These are phyloP conservation scores for Boletus eberwhitei DNA, from an alignment of 768 basidiomycete species.

Conservation along the genomic window DNA sequence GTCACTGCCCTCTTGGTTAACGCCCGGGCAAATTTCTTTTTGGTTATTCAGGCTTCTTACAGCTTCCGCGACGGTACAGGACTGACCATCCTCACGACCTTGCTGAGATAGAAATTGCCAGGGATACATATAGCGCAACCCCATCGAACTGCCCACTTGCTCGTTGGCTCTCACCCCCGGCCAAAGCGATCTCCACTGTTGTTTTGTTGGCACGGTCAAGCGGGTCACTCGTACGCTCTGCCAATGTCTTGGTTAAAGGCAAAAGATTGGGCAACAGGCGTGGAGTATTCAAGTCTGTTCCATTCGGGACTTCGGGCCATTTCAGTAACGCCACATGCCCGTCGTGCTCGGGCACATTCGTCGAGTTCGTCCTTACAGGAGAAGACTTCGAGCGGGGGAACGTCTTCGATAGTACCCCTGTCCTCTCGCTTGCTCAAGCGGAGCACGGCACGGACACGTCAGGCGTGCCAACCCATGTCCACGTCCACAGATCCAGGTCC, in stretches of 20 bases:
- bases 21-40: constrained; percentile 7
- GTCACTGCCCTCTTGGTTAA: constrained; percentile 6
- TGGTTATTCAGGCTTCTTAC: constrained; percentile 8
- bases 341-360: constrained; percentile 6
- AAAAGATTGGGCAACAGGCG: constrained; percentile 28
- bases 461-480: background rate
- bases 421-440: constrained; percentile 11
- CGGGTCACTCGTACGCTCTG: background rate
- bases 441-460: background rate
- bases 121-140: constrained; percentile 27
- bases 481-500: constrained; percentile 5
- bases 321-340: constrained; percentile 13
- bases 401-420: background rate
- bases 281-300: constrained; percentile 35
- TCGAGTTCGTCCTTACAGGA: constrained; percentile 4
- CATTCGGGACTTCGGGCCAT: constrained; percentile 35
- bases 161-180: background rate
- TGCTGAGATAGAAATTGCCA: constrained; percentile 17
- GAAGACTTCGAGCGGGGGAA: background rate
- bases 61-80: background rate
- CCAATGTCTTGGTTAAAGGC: constrained; percentile 31
- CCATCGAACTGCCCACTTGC: background rate
- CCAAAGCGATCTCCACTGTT: background rate
- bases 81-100: constrained; percentile 5
- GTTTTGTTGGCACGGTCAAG: background rate